Evolutionary conservation across 2,329 filamentous ascomycete species (phyloP), one percentile per base, ranked within the genome.

Genomic region (Fusarium solani-melongenae): DNA sequence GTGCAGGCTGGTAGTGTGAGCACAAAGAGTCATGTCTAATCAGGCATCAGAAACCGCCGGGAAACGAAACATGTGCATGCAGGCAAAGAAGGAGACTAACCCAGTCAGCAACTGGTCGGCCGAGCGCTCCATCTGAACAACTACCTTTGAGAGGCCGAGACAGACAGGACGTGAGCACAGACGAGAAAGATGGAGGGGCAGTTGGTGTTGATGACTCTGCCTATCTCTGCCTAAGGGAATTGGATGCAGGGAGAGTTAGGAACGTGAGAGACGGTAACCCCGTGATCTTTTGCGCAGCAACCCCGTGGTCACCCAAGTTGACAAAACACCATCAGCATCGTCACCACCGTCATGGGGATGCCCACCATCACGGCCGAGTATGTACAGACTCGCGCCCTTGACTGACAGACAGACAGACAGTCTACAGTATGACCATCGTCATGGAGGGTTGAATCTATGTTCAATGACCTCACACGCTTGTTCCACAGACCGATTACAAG

Each of bases 401-500:
- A 46, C 41, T 24, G 39, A 44, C 41, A 10, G 12, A 44, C 20
- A 15, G 20, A 46, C 22, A 24, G 41, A 24, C 56, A 61, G 33
- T 57, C 60, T 41, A 41, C 39, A 41, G n/a, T 60, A 58, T 60
- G 51, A 29, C 49, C 41, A 64, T 72, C 38, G 62, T 67, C 61
- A 73, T 66, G 59, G 70, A 69, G 67, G 68, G 73, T 70, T 70
- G 22, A 29, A 49, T 29, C 24, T 29, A n/a, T 49, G 44, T 49
- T 49, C 44, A 66, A 73, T 77, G 73, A 76, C 71, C 72, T 77
- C 69, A 77, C 67, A 38, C 36, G 29, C 36, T 51, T 64, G 63
- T 69, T 44, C 58, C 64, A 39, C 62, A 66, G 38, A 61, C 49
- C 29, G 39, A 61, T 62, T 55, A n/a, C 67, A 57, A 41, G 34